phyloP scores from a whole-genome alignment of 2,329 filamentous ascomycete genomes.

The Thermomyces lanuginosus region DNA sequence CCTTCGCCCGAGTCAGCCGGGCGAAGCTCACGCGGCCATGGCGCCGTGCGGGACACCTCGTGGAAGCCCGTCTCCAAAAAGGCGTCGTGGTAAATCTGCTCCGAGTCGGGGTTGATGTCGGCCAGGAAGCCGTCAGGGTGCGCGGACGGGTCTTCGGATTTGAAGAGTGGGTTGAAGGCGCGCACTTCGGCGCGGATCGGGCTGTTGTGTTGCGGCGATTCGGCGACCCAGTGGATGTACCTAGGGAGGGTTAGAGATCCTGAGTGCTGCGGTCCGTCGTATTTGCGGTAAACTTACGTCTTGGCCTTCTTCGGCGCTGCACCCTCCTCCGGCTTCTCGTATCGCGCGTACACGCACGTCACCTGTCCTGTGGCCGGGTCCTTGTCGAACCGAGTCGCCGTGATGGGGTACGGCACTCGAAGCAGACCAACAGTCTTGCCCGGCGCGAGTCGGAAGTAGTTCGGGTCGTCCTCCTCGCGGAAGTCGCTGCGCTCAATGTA shows the following conservation, averaged over 20 bases:
- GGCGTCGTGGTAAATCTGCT: constrained; percentile 61
- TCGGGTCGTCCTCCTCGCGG: constrained; percentile 51
- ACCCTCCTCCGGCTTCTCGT: constrained; percentile 50
- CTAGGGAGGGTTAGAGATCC: constrained; percentile 21
- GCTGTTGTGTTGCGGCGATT: constrained; percentile 44
- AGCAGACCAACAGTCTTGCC: constrained; percentile 59
- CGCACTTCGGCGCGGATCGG: constrained; percentile 54
- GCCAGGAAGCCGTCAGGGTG: constrained; percentile 66
- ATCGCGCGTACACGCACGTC: constrained; percentile 48
- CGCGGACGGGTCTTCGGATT: constrained; percentile 63
- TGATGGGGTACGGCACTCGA: constrained; percentile 53
- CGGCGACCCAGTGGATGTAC: constrained; percentile 75
- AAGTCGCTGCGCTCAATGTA: constrained; percentile 77
- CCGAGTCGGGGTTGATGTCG: constrained; percentile 70
- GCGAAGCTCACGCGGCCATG: constrained; percentile 71
- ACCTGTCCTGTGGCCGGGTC: constrained; percentile 49
- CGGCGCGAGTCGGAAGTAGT: constrained; percentile 65
- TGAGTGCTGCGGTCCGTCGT: too few species aligned
- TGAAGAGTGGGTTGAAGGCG: constrained; percentile 70
- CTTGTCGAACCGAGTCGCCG: constrained; percentile 50
- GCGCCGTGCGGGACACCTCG: constrained; percentile 55
- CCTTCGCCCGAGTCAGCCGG: too few species aligned
- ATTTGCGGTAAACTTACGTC: constrained; percentile 35
- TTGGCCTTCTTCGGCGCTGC: constrained; percentile 50
- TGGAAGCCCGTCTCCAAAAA: constrained; percentile 71